Conservation (phyloP, 2,329 filamentous ascomycete genomes). For the Exutisphaerella laricina region DNA sequence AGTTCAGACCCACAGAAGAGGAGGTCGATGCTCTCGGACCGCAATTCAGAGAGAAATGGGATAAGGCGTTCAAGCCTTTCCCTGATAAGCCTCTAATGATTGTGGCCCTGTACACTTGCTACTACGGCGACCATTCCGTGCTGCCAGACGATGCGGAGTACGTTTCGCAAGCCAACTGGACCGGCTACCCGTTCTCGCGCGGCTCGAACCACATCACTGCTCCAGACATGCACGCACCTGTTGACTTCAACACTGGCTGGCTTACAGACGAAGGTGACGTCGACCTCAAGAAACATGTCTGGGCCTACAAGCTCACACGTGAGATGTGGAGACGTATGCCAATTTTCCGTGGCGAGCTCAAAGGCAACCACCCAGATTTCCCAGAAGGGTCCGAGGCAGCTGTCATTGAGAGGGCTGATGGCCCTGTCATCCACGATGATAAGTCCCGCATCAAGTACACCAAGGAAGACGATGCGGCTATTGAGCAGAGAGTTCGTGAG, state of each 20-base stretch:
- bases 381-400: constrained; percentile 43
- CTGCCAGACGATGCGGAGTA: constrained; percentile 45
- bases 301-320: constrained; percentile 61
- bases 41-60: constrained; percentile 51
- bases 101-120: constrained; percentile 35
- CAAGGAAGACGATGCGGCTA: constrained; percentile 33
- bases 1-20: constrained; percentile 50
- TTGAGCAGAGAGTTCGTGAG: constrained; percentile 40
- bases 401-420: constrained; percentile 29
- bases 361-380: constrained; percentile 36
- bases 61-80: constrained; percentile 48
- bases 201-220: constrained; percentile 56
- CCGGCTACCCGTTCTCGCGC: constrained; percentile 56
- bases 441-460: constrained; percentile 41
- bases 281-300: constrained; percentile 55
- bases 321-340: constrained; percentile 54
- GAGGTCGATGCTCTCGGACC: constrained; percentile 51
- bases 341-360: constrained; percentile 44
- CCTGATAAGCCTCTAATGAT: constrained; percentile 48
- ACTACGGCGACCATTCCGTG: constrained; percentile 31
- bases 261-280: constrained; percentile 50
- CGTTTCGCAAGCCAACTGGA: constrained; percentile 49
- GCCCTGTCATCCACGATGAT: constrained; percentile 41
- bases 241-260: constrained; percentile 55
- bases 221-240: constrained; percentile 39